Evolutionary conservation across 352 stramenopile genomes (phyloP), one percentile per base, ranked within the genome.

Genomic region (Pythium dissimile): DNA sequence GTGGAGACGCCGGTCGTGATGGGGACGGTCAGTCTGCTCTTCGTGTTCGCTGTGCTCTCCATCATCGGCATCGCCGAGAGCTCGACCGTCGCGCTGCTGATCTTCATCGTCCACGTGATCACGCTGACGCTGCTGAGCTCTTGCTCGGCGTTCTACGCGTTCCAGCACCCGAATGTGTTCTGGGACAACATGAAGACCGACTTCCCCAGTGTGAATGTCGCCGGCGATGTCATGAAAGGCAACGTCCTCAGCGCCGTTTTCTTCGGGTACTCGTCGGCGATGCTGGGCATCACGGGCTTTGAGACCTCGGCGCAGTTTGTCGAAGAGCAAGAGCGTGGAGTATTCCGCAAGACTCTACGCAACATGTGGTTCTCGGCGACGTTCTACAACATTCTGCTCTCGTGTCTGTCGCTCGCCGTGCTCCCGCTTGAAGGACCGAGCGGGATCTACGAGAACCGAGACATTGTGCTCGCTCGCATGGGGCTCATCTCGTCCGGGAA

Each of bases 231-330:
- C 12, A 49, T 77, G 34, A 45, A 69, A 4, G 55, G 60, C 34
- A 77, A 75, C 45, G 26, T 72, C 5, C 31, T 70, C 21, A 67
- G 64, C 1, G 71, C 72, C 31, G 64, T 86, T 18, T 86, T 83
- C 54, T 88, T 91, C 50, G 80, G 80, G 28, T 83, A 78, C 43
- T 69, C 56, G 12, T 71, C 69, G n/a, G 83, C 84, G 7, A 89
- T 96, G 75, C 70, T 96, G 11, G 84, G 86, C 43, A 76, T 94
- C 58, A 88, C 72, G 13, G 86, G 86, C 30, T 96, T 96, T 60
- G 86, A 96, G 71, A 91, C 71, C 1, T 85, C 72, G 41, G 78
- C 79, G 9, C 80, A 94, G 59, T 94, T 93, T 69, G 80, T 96
- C 24, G 83, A 96, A 65, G 72, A 91, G 59, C 82, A 94, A 55